These are phyloP conservation scores for Thalassiosira profunda DNA, from an alignment of 108 stramenopile genomes.

Conservation along the genomic window DNA sequence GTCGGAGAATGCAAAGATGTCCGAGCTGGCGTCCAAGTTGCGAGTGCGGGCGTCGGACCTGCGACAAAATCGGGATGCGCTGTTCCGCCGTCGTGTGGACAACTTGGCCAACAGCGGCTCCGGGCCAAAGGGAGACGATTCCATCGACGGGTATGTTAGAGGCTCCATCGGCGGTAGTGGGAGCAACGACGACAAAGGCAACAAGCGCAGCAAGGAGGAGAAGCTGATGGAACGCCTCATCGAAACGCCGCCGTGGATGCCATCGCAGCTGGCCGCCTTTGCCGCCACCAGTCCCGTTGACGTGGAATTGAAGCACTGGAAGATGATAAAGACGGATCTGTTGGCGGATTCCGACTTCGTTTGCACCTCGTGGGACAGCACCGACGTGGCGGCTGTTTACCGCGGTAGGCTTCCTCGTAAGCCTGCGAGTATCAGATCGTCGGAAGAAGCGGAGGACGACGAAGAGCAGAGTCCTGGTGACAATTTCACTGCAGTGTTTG, in stretches of 20 bases:
- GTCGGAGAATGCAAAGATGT: neutral
- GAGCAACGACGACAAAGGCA: neutral
- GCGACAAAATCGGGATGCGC: conserved; percentile 22
- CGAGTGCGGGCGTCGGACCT: conserved; percentile 29
- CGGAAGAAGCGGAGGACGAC: neutral
- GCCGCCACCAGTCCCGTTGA: conserved; percentile 38
- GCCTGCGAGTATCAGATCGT: too few relatives aligned
- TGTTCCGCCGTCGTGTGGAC: conserved; percentile 23
- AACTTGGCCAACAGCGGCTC: neutral
- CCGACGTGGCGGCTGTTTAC: conserved; percentile 68
- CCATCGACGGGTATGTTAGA: conserved; percentile 17
- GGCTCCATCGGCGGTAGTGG: conserved; percentile 15
- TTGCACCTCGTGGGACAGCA: conserved; percentile 63
- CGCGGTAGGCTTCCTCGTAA: conserved; percentile 48
- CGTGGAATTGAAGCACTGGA: conserved; percentile 45
- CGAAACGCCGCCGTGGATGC: conserved; percentile 75
- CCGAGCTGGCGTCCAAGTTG: conserved; percentile 15
- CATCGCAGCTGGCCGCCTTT: conserved; percentile 59
- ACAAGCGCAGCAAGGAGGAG: conserved; percentile 7
- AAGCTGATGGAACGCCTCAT: conserved; percentile 41
- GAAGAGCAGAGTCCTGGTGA: neutral
- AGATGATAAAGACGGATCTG: conserved; percentile 58
- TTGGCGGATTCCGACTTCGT: conserved; percentile 55
- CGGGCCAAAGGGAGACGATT: neutral
- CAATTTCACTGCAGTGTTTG: conserved; percentile 38